phyloP scores from a whole-genome alignment of 176 grass and related monocot species.

The Pontederia paniculata region DNA sequence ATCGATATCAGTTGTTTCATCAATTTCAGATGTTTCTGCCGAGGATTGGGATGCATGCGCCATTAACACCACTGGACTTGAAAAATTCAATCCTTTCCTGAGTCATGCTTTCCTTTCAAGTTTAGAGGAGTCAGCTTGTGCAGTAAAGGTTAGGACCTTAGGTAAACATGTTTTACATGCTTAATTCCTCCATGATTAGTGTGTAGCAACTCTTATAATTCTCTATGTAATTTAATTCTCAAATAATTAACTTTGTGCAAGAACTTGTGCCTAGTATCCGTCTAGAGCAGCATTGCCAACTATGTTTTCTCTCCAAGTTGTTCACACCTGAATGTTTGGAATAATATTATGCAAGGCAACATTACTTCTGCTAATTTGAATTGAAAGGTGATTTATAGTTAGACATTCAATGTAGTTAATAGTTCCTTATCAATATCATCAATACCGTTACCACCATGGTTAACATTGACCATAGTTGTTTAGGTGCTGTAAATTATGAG shows the following conservation, averaged over 20 bases:
- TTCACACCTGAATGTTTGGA: too few species aligned
- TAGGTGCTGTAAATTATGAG: neutral
- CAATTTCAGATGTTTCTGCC: slow-evolving; percentile 64
- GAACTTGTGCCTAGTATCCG: too few species aligned
- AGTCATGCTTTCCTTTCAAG: slow-evolving; percentile 85
- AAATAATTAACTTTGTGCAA: too few species aligned
- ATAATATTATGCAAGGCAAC: too few species aligned
- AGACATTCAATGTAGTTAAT: too few species aligned
- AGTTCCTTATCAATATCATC: too few species aligned
- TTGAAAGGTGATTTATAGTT: too few species aligned
- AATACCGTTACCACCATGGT: neutral
- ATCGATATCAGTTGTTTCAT: slow-evolving; percentile 53
- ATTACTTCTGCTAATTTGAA: too few species aligned
- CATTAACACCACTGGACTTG: slow-evolving; percentile 40
- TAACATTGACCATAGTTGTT: neutral
- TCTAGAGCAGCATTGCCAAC: too few species aligned
- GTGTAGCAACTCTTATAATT: neutral
- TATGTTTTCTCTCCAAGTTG: too few species aligned
- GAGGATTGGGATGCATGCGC: slow-evolving; percentile 81
- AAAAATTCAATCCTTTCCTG: slow-evolving; percentile 73
- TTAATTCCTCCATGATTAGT: neutral
- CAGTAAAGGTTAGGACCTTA: slow-evolving; percentile 43
- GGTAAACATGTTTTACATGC: neutral
- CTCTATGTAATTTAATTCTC: neutral
- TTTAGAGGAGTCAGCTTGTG: slow-evolving; percentile 85